Evolutionary conservation across 1,139 yeast species (phyloP).

Genomic region (Scheffersomyces segobiensis): DNA sequence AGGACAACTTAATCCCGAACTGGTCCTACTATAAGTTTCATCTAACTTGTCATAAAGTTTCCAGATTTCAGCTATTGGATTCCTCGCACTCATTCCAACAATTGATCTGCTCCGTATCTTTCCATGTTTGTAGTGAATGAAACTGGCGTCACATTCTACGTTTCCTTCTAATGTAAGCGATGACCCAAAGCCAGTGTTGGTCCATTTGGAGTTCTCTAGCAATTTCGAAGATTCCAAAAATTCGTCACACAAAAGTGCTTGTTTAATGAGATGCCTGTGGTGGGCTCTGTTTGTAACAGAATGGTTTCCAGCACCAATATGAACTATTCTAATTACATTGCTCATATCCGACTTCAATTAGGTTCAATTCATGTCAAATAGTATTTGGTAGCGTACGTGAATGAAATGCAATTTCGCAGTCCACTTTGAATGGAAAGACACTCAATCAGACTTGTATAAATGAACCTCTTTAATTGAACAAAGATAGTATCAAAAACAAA

Average conservation of each 20-base stretch:
- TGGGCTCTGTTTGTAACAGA: constrained; percentile 12
- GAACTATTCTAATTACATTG: constrained; percentile 21
- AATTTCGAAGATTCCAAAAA: constrained; percentile 17
- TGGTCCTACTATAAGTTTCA: constrained; percentile 7
- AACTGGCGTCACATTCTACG: constrained; percentile 53
- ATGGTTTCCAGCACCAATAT: constrained; percentile 45
- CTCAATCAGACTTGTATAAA: background rate
- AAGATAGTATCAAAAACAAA: background rate
- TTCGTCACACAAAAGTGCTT: constrained; percentile 16
- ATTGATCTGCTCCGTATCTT: constrained; percentile 18
- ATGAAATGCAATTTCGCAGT: background rate
- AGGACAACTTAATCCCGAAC: background rate
- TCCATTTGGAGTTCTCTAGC: constrained; percentile 45
- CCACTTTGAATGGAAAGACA: background rate
- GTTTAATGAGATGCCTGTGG: constrained; percentile 24
- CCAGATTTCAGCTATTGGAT: constrained; percentile 25
- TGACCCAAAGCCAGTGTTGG: constrained; percentile 62
- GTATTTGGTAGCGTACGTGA: background rate
- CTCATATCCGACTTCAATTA: background rate
- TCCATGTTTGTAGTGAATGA: constrained; percentile 15
- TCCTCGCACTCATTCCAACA: constrained; percentile 20
- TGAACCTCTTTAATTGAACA: background rate
- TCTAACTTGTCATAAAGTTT: constrained; percentile 18
- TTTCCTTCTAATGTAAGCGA: constrained; percentile 46
- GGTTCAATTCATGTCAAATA: background rate